These are phyloP conservation scores for Entomortierella parvispora DNA, from an alignment of 192 early-diverging fungal species.

Conservation along the genomic window DNA sequence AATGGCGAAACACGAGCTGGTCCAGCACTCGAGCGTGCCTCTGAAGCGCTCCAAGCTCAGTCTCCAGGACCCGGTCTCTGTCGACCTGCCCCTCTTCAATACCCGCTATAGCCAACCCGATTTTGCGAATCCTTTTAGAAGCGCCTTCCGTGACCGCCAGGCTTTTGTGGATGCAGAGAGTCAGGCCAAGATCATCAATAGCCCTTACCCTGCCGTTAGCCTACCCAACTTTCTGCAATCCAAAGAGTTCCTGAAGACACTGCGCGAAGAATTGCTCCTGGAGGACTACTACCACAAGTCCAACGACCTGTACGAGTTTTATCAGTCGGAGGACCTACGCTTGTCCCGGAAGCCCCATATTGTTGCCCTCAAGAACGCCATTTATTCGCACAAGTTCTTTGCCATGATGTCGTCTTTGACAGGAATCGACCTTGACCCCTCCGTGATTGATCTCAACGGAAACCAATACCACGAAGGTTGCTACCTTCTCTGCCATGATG, in stretches of 20 bases:
- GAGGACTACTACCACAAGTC: slow-evolving; percentile 61
- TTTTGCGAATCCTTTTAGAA: slow-evolving; percentile 38
- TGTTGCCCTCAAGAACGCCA: slow-evolving; percentile 60
- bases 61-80: neutral
- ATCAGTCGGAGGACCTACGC: slow-evolving; percentile 72
- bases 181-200: slow-evolving; percentile 17
- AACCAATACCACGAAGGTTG: slow-evolving; percentile 71
- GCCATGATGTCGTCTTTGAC: slow-evolving; percentile 68
- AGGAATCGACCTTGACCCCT: slow-evolving; percentile 67
- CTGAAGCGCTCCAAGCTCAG: slow-evolving; percentile 31
- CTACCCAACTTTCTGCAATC: slow-evolving; percentile 54
- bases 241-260: slow-evolving; percentile 31
- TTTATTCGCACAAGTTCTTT: slow-evolving; percentile 72
- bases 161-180: slow-evolving; percentile 35
- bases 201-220: slow-evolving; percentile 47
- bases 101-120: slow-evolving; percentile 40
- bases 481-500: slow-evolving; percentile 78
- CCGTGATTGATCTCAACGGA: slow-evolving; percentile 71
- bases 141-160: slow-evolving; percentile 43
- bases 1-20: slow-evolving; percentile 37
- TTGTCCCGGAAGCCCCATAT: slow-evolving; percentile 52
- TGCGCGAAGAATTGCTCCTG: slow-evolving; percentile 49
- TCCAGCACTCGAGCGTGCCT: neutral
- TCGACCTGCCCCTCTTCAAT: slow-evolving; percentile 48
- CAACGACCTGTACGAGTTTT: slow-evolving; percentile 79